Evolutionary conservation across 345 rosid genomes (phyloP).

Genomic region (Heritiera fomes): DNA sequence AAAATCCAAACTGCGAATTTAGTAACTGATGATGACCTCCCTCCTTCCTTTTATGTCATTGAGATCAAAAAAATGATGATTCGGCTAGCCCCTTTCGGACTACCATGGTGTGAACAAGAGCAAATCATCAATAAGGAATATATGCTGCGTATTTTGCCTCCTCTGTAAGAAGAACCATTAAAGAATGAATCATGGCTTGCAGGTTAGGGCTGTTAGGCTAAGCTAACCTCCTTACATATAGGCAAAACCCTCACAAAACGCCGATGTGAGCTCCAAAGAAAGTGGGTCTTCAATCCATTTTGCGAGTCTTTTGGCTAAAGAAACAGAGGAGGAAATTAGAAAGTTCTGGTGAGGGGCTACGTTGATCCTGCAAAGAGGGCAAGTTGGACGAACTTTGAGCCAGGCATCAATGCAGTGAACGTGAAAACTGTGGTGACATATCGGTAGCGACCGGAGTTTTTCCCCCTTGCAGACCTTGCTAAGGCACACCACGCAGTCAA

Average conservation of each 20-base stretch:
- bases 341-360: neutral
- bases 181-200: neutral
- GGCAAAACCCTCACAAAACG: constrained; percentile 24
- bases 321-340: neutral
- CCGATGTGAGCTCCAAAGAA: constrained; percentile 23
- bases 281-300: constrained; percentile 29
- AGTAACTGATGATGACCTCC: no score
- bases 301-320: neutral
- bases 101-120: no score
- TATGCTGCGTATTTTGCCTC: neutral
- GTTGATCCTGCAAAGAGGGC: constrained; percentile 30
- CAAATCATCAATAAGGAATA: no score
- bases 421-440: constrained; percentile 37
- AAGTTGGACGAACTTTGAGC: constrained; percentile 23
- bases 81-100: no score
- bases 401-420: constrained; percentile 31
- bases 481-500: constrained; percentile 29
- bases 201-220: neutral
- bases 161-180: neutral
- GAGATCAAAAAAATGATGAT: no score
- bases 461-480: constrained; percentile 19
- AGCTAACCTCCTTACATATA: constrained; percentile 1
- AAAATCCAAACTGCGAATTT: no score
- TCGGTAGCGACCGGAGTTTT: constrained; percentile 12
- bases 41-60: no score